Evolutionary conservation across 306 rosid species (phyloP), one percentile per base, ranked within the genome.

Genomic region (Quillaja saponaria): DNA sequence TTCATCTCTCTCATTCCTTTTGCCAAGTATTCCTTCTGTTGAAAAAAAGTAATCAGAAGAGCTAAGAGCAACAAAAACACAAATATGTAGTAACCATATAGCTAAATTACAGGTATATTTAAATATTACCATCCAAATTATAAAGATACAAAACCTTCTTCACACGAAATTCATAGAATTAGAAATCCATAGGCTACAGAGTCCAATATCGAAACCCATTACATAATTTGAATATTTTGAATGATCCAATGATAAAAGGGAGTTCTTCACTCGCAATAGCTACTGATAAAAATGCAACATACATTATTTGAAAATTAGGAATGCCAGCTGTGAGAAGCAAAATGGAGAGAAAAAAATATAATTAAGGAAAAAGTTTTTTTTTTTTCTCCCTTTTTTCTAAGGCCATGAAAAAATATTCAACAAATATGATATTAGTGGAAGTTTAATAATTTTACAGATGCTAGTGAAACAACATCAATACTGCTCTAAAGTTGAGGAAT

Each of bases 1-100:
- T 84, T 86, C 80, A 91, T 77, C 69, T 91, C 96, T 77, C 84
- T 71, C 33, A 84, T 78, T 21, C 96, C 95, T 74, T 84, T 82
- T 46, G 88, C 81, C 71, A 91, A 38, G n/a, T 86, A 84, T 67
- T 91, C 92, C 79, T 82, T 90, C 98, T 88, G 86, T 1, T 41
- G 49, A 4, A 63, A 19, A 58, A 8, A 48, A 47, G 52, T 4
- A 76, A 66, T 14, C 18, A 49, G 18, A 42, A 61, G 6, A 42
- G 44, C 25, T 68, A 42, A 74, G 13, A 46, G 31, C 19, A 47
- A 13, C 41, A 46, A 13, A 61, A 59, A 28, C 5, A 20, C 20
- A 58, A 45, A 49, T 31, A 42, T 11, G 17, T 48, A 19, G 46
- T 28, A 61, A 49, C 33, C 66, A 13, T 12, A 6, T 40, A 55